These are phyloP conservation scores for Kalmusia sp. DNA, from an alignment of 2,329 filamentous ascomycete species.

Conservation along the genomic window DNA sequence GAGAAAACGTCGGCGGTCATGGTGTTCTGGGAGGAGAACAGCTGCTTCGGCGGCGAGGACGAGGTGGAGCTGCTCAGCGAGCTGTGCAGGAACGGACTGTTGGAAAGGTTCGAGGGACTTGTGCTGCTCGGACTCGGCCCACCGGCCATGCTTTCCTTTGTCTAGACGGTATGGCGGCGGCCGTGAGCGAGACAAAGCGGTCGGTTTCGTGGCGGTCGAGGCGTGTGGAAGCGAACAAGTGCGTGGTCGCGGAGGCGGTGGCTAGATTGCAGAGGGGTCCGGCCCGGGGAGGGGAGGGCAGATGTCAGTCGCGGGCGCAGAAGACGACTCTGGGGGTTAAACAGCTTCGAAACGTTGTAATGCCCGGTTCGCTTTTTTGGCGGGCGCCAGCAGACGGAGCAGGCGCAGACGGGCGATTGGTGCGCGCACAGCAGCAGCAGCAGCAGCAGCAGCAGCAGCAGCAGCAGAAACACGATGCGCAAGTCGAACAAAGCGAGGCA, in stretches of 20 bases:
- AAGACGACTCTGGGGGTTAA: constrained; percentile 30
- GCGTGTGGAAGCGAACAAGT: constrained; percentile 27
- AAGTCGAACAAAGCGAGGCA: constrained; percentile 13
- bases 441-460: no score
- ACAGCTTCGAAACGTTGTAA: constrained; percentile 46
- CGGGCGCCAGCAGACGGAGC: constrained; percentile 17
- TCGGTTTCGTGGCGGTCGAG: constrained; percentile 20
- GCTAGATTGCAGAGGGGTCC: constrained; percentile 28
- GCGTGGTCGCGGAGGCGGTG: constrained; percentile 21
- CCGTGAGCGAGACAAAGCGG: constrained; percentile 41
- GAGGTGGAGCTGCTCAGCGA: constrained; percentile 49
- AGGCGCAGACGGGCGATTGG: constrained; percentile 30
- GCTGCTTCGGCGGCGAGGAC: constrained; percentile 47
- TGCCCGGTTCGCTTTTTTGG: constrained; percentile 24
- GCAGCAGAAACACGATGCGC: constrained; percentile 21
- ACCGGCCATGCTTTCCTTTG: constrained; percentile 49
- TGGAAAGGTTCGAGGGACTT: constrained; percentile 49
- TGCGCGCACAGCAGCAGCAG: no score
- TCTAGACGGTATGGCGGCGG: constrained; percentile 35
- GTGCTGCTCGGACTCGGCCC: constrained; percentile 51
- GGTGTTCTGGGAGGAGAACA: constrained; percentile 42
- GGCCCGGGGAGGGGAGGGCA: constrained; percentile 22
- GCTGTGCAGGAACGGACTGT: constrained; percentile 47
- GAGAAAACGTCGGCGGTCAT: constrained; percentile 52
- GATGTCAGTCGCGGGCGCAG: constrained; percentile 23